Base-by-base conservation (phyloP, 2,329 filamentous ascomycete species). In the Canariomyces notabilis region DNA sequence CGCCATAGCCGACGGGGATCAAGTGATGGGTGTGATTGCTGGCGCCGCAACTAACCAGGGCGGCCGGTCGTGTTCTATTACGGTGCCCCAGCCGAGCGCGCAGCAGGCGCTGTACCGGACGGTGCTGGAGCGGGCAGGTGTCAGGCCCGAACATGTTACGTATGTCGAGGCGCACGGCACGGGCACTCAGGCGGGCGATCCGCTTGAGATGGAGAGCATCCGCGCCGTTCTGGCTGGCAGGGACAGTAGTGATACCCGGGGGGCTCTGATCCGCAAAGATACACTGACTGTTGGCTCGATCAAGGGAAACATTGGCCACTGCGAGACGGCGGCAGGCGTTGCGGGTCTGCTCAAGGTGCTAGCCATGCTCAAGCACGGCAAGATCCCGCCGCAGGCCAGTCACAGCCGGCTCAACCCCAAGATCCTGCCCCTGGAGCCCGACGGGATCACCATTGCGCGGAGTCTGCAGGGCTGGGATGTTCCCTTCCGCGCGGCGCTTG, bases 121-220 rank as follows among this genome's bases (percentile, higher is more conserved):
- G 6, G 45, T 52, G 2, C 43, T 53, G 5, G 9, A 20, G 6
- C 16, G 33, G 2, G 49, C 38, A 6, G 37, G 22, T 2, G 20
- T 57, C 4, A 21, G 29, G 6, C 41, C 39, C 5, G 9, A 42
- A 4, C 22, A 45, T 4, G 46, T 52, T 12, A 44, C 40, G 5
- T 52, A 49, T 18, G 46, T 57, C 19, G 55, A 56, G 41, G 48
- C 44, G 16, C 67, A 71, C 35, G 69, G 69, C 6, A 72, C 70
- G 0, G 69, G 69, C 2, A 74, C 71, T 2, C 52, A 53, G 8
- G 61, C 63, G 1, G 71, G 71, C 6, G 71, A 74, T 43, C 64
- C 66, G 0, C 56, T 62, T 16, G 71, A 74, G 48, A 64, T 67
- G 21, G 54, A 57, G n/a, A 46, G 48, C 42, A 12, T 46, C 15